Conservation (phyloP, 495 filamentous ascomycete species). For the Coniosporium apollinis region DNA sequence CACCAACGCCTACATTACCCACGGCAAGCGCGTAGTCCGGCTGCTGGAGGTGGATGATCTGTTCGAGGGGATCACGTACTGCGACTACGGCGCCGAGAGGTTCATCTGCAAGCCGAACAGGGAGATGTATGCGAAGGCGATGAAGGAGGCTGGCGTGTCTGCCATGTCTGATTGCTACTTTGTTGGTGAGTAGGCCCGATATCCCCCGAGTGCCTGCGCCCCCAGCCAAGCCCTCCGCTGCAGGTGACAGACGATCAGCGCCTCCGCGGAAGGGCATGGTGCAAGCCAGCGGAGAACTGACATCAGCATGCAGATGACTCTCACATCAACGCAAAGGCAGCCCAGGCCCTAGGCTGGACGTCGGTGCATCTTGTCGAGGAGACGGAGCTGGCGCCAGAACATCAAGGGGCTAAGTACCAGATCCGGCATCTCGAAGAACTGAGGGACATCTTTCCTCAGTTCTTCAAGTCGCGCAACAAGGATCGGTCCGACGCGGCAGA, state of each 20-base stretch:
- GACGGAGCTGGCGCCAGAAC: conserved; percentile 36
- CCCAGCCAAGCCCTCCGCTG: too few relatives aligned
- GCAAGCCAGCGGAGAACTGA: too few relatives aligned
- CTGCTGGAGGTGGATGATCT: conserved; percentile 69
- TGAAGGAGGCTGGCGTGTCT: conserved; percentile 28
- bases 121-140: conserved; percentile 71
- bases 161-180: conserved; percentile 52
- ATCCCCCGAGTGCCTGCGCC: neutral
- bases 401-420: conserved; percentile 46
- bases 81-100: conserved; percentile 53
- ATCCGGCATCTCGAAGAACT: conserved; percentile 60
- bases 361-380: conserved; percentile 70
- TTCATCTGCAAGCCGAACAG: conserved; percentile 73
- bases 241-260: too few relatives aligned
- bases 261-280: too few relatives aligned
- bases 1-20: conserved; percentile 88
- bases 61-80: conserved; percentile 88
- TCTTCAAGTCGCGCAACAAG: conserved; percentile 59
- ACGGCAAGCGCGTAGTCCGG: conserved; percentile 65
- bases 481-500: too few relatives aligned
- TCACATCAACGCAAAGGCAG: conserved; percentile 51
- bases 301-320: conserved; percentile 58
- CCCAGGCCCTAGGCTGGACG: conserved; percentile 62
- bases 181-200: conserved; percentile 25
- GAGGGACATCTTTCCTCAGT: conserved; percentile 51